phyloP scores from a whole-genome alignment of 768 basidiomycete species.

The Gloeostereum incarnatum region DNA sequence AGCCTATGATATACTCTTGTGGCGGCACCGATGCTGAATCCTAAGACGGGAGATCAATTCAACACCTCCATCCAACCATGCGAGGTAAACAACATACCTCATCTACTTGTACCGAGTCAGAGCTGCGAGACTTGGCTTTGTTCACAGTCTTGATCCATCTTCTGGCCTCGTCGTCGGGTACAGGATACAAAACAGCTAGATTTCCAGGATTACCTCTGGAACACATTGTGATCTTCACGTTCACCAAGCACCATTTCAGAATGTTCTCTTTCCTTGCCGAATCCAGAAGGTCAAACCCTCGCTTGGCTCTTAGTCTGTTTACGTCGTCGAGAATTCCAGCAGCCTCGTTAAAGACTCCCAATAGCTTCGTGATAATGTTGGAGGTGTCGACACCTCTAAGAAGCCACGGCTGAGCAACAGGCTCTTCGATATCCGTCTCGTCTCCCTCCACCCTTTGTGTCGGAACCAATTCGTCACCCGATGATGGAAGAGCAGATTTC shows the following conservation, averaged over 20 bases:
- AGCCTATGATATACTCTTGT: constrained; percentile 55
- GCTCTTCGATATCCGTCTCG: constrained; percentile 13
- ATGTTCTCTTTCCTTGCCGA: constrained; percentile 30
- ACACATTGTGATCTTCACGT: constrained; percentile 52
- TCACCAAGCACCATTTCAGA: constrained; percentile 54
- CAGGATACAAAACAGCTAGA: constrained; percentile 60
- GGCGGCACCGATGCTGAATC: constrained; percentile 32
- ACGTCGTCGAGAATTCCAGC: constrained; percentile 42
- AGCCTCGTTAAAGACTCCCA: constrained; percentile 27
- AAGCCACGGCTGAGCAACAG: constrained; percentile 48
- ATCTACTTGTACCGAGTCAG: constrained; percentile 6
- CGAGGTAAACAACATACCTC: too few relatives aligned
- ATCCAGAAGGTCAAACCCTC: constrained; percentile 32
- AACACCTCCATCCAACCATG: not conserved
- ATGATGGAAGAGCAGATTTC: constrained; percentile 7
- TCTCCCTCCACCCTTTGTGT: constrained; percentile 43
- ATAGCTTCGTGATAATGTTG: constrained; percentile 31
- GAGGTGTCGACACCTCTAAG: constrained; percentile 47
- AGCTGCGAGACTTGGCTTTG: constrained; percentile 8
- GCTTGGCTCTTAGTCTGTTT: constrained; percentile 50
- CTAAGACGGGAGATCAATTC: constrained; percentile 18
- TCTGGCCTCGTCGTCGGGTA: constrained; percentile 44
- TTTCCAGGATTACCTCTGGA: constrained; percentile 68
- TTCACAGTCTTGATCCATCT: constrained; percentile 31
- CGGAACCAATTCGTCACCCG: constrained; percentile 29